phyloP scores from a whole-genome alignment of 257 asterid species.

The Avicennia marina region DNA sequence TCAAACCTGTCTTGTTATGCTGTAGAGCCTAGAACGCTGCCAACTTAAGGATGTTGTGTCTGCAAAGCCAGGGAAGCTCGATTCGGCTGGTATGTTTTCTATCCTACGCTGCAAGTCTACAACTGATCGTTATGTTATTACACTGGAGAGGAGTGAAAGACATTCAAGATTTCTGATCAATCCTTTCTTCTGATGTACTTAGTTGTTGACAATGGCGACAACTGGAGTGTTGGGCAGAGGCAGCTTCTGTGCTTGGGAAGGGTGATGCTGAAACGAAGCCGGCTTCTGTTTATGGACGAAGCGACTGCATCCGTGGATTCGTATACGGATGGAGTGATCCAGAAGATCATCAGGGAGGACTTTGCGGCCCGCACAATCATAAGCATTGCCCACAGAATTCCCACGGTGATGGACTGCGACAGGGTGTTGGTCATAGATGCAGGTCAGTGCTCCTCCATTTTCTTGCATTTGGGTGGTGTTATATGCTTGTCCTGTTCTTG shows the following conservation, averaged over 20 bases:
- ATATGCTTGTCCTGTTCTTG: background rate
- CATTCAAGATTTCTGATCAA: background rate
- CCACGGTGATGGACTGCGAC: constrained; percentile 96
- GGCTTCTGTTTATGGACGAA: constrained; percentile 87
- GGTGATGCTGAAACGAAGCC: constrained; percentile 86
- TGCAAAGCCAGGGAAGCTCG: constrained; percentile 80
- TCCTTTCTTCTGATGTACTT: background rate
- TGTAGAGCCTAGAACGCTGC: constrained; percentile 87
- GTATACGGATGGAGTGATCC: constrained; percentile 84
- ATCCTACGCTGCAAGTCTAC: background rate
- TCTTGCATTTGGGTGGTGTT: background rate
- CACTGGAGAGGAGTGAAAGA: background rate
- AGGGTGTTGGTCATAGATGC: constrained; percentile 87
- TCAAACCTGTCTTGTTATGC: background rate
- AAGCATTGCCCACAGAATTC: constrained; percentile 97
- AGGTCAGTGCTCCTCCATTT: constrained; percentile 31
- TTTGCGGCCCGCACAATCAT: constrained; percentile 76
- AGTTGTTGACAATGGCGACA: constrained; percentile 88
- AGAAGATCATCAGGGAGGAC: constrained; percentile 89
- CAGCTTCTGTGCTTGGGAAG: constrained; percentile 95
- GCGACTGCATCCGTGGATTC: constrained; percentile 99
- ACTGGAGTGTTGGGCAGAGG: constrained; percentile 99
- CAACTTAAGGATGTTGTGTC: constrained; percentile 93
- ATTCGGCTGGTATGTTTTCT: constrained; percentile 54
- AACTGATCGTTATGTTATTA: background rate